Conservation (phyloP, 306 rosid species). For the Hippophae tibetana region DNA sequence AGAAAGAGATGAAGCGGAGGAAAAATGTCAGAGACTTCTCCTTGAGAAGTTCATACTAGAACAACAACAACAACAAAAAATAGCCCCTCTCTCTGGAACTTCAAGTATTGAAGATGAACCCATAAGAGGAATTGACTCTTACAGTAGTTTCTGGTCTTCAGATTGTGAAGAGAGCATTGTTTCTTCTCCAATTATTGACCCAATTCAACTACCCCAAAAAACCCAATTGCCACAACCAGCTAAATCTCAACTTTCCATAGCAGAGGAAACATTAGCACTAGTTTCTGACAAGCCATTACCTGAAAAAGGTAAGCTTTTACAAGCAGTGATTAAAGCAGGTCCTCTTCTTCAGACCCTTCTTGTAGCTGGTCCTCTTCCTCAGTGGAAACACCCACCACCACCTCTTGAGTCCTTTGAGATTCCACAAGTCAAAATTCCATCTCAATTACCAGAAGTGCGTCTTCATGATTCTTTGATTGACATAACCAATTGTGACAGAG, state of each 20-base stretch:
- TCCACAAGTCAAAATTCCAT: constrained; percentile 78
- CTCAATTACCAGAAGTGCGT: constrained; percentile 25
- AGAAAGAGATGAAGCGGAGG: constrained; percentile 84
- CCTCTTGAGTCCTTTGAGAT: constrained; percentile 82
- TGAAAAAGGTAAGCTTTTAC: constrained; percentile 88
- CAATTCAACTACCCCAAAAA: constrained; percentile 19
- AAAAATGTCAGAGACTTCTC: constrained; percentile 48
- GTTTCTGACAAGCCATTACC: constrained; percentile 63
- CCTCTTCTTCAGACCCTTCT: constrained; percentile 86
- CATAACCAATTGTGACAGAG: constrained; percentile 39
- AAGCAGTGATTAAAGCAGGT: constrained; percentile 97
- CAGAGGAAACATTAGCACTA: constrained; percentile 33
- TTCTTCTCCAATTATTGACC: constrained; percentile 70
- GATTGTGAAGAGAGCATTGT: constrained; percentile 99
- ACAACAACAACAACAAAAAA: constrained; percentile 24
- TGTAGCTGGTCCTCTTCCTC: constrained; percentile 94
- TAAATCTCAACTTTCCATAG: constrained; percentile 4
- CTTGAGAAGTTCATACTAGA: constrained; percentile 49
- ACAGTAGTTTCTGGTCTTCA: constrained; percentile 67
- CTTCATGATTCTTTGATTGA: constrained; percentile 42
- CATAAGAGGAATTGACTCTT: constrained; percentile 64
- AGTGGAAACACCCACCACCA: constrained; percentile 99
- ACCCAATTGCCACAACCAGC: background rate
- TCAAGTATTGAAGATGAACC: constrained; percentile 94
- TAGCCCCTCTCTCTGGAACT: constrained; percentile 68